A percentile compares a stretch with the other conserved stretches of the same genome.
phyloP scores from a whole-genome alignment of 495 filamentous ascomycete genomes.

The Aspergillus kassunensis region DNA sequence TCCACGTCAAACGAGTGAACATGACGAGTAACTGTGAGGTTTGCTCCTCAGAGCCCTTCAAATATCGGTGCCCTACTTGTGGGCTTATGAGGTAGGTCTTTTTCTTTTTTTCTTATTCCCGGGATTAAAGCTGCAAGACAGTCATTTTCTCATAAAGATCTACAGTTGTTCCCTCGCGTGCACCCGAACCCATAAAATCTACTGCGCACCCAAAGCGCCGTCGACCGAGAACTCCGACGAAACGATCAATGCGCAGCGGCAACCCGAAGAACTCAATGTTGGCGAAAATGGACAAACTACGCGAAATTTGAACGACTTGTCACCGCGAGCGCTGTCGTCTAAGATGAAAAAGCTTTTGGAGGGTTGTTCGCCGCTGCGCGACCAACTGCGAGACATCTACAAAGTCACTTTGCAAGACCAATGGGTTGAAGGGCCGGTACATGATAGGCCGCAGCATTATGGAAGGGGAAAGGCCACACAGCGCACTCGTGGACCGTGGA shows the following conservation, averaged over 20 bases:
- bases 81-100: constrained; percentile 54
- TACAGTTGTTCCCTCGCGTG: constrained; percentile 69
- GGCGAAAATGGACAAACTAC: constrained; percentile 12
- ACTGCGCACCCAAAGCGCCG: constrained; percentile 37
- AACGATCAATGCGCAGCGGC: constrained; percentile 30
- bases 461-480: constrained; percentile 43
- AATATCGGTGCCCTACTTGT: constrained; percentile 66
- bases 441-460: constrained; percentile 25
- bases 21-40: constrained; percentile 51
- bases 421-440: constrained; percentile 33
- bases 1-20: constrained; percentile 2
- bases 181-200: constrained; percentile 59
- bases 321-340: constrained; percentile 28
- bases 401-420: constrained; percentile 45
- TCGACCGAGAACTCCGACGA: constrained; percentile 24
- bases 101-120: not conserved
- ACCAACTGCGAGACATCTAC: constrained; percentile 50
- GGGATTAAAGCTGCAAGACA: no score
- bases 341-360: constrained; percentile 50
- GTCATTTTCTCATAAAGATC: not conserved
- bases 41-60: constrained; percentile 52
- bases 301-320: constrained; percentile 10
- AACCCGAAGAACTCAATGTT: constrained; percentile 9
- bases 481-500: constrained; percentile 40
- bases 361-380: constrained; percentile 48